These are phyloP conservation scores for Chondrus crispus DNA, from an alignment of 23 red algal species.

Conservation along the genomic window DNA sequence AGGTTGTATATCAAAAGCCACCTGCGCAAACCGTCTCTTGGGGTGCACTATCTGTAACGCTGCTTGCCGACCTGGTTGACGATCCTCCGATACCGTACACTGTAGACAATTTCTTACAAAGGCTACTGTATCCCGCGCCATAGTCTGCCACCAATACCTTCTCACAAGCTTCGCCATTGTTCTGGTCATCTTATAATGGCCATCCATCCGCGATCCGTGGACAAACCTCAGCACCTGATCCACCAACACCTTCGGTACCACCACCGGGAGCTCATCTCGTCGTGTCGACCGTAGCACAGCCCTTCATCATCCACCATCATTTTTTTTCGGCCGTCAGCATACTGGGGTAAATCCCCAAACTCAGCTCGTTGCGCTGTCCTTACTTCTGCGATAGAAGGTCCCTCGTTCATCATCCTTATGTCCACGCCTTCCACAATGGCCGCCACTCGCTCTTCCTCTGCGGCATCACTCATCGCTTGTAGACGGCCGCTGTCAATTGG, in stretches of 20 bases:
- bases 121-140: neutral
- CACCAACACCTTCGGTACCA: neutral
- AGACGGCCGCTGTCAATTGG: neutral
- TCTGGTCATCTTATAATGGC: neutral
- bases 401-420: neutral
- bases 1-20: neutral
- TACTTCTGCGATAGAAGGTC: neutral
- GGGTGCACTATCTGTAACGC: neutral
- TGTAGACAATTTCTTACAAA: constrained; percentile 1
- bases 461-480: neutral
- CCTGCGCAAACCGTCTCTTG: neutral
- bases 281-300: neutral
- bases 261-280: neutral
- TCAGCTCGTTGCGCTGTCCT: neutral
- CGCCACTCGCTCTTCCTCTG: neutral
- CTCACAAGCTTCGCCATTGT: neutral
- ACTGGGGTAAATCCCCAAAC: neutral
- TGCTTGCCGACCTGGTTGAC: neutral
- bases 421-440: neutral
- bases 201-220: neutral
- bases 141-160: neutral
- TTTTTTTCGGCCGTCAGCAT: neutral
- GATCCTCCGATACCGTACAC: constrained; percentile 2
- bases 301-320: neutral
- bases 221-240: neutral